Evolutionary conservation across 768 basidiomycete genomes (phyloP), one percentile per base, ranked within the genome.

Genomic region (Hygrocybe punicea): DNA sequence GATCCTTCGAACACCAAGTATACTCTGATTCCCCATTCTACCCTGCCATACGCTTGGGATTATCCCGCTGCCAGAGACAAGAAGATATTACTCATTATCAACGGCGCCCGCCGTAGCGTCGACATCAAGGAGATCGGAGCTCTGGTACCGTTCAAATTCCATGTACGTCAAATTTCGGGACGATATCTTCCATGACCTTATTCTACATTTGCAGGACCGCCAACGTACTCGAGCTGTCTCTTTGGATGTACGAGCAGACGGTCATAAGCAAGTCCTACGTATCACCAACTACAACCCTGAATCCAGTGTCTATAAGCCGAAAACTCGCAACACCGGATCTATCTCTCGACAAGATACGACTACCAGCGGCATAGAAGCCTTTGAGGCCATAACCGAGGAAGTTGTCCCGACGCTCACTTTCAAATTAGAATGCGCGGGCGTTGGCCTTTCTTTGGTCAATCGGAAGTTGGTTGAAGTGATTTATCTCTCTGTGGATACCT

Each of bases 41-140:
- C 74, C 14, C 68, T 81, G 45, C 74, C 82, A 33, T 99, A 98
- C 67, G 89, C 94, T 4, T 99, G 96, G 96, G 97, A 99, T 66
- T 84, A 80, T 58, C 97, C 97, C 6, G 90, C 93, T 2, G 86
- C 86, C 1, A 76, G 77, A 46, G 86, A 89, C 62, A 98, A 96
- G 73, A 86, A 84, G 60, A 76, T 99, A 23, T 69, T 84, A 35
- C 75, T 99, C 19, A 68, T 70, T 9, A 78, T 86, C 49, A 85
- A 85, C 42, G 80, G 81, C 21, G 72, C 81, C 53, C 82, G 81
- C 10, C 82, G 91, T 25, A 70, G 78, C 19, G 76, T 98, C 51
- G 96, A 98, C 67, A 86, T 96, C 58, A 87, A 96, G 86, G 97
- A 98, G 70, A 98, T 99, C 19, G 97, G 97, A 24, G 83, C 89